A percentile compares a stretch with the other conserved stretches of the same genome.
phyloP scores from a whole-genome alignment of 2,329 filamentous ascomycete genomes.

The Fusarium solani-melongenae region DNA sequence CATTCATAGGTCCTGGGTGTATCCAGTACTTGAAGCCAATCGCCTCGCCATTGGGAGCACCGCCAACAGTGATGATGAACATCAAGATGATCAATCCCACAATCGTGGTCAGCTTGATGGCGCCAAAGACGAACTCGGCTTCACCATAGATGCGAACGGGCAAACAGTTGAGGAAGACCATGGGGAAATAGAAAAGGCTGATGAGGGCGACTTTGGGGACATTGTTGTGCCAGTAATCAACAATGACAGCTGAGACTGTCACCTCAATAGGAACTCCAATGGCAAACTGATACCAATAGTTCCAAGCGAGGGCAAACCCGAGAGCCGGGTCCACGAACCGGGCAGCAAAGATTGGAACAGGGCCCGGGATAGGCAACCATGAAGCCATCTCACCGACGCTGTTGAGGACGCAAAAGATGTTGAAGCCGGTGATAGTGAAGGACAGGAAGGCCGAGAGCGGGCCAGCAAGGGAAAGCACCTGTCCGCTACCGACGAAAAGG shows the following conservation, averaged over 20 bases:
- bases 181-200: conserved; percentile 19
- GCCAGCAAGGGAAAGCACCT: neutral
- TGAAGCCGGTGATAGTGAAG: conserved; percentile 2
- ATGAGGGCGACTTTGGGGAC: conserved; percentile 15
- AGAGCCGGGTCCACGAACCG: conserved; percentile 66
- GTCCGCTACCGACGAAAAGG: conserved; percentile 1
- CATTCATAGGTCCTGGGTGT: conserved; percentile 57
- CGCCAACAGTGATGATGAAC: conserved; percentile 61
- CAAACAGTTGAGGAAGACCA: conserved; percentile 24
- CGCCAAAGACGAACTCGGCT: conserved; percentile 71
- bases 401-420: conserved; percentile 1
- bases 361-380: conserved; percentile 21
- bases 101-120: conserved; percentile 69
- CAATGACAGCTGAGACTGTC: conserved; percentile 67
- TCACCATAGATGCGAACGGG: conserved; percentile 55
- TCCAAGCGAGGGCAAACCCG: conserved; percentile 60
- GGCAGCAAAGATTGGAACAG: conserved; percentile 31
- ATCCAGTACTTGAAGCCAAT: conserved; percentile 56
- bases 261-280: conserved; percentile 69
- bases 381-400: conserved; percentile 3
- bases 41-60: conserved; percentile 60
- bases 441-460: neutral
- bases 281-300: conserved; percentile 71
- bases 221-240: conserved; percentile 68
- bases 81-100: conserved; percentile 65